Evolutionary conservation across 2,329 filamentous ascomycete species (phyloP), one percentile per base, ranked within the genome.

Genomic region (Trichothecium roseum): DNA sequence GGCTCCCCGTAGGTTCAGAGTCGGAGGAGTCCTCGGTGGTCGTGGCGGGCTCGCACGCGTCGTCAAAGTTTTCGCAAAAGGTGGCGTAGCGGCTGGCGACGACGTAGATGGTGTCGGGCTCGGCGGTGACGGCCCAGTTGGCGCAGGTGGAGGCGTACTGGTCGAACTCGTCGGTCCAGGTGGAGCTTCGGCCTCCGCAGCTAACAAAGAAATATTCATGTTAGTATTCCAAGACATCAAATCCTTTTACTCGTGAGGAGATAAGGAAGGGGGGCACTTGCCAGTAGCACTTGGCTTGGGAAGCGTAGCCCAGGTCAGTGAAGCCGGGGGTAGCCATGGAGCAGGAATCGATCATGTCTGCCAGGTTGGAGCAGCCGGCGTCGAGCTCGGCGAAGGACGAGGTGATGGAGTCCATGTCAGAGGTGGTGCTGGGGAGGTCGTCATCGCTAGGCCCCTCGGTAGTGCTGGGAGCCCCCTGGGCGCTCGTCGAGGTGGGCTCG

Each of bases 231-330:
- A n/a, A 12, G 17, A 26, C 16, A 8, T 14, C 6, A 5, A 12
- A n/a, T 4, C 12, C 9, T 16, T 15, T 10, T 8, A 9, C 4
- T 10, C 26, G 15, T 6, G 22, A 35, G 13, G 13, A 35, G 24
- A 18, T 28, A 35, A 26, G 27, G n/a, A n/a, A n/a, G n/a, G n/a
- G n/a, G 14, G 13, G 5, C 5, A 40, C 52, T 39, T 34, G 56
- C 54, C 54, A 56, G 43, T 53, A 55, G 45, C 54, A 57, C 14
- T 45, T 40, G 14, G 54, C 53, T 32, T 56, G 53, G 20, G 50
- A 43, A 15, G 32, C 41, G 37, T 36, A 45, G 16, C 47, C 47
- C 16, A 53, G 36, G 4, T 40, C 28, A n/a, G 44, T 42, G 40
- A 56, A 57, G 15, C 43, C 42, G 5, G 36, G 37, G 16, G 49